Conservation (phyloP, 139 green algal genomes). For the Chlamydomonas sp. region DNA sequence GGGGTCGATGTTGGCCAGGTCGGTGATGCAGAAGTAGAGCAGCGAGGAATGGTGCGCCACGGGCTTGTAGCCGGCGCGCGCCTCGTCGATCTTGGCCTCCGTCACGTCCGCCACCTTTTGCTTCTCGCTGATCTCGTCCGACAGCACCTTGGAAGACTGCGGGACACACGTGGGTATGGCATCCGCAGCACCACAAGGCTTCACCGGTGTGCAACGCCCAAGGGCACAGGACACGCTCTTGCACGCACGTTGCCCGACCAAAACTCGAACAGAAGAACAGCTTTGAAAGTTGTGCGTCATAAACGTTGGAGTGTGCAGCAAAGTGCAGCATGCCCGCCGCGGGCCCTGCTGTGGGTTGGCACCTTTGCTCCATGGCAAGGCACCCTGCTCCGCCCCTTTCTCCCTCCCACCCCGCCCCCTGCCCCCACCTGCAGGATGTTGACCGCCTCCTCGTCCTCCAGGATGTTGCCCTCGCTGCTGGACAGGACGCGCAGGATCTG, state of each 20-base stretch:
- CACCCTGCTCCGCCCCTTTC: too few species aligned
- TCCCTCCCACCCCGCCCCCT: too few species aligned
- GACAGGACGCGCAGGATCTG: conserved; percentile 84
- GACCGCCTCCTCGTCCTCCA: conserved; percentile 85
- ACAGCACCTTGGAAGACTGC: conserved; percentile 71
- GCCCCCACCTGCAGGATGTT: conserved; percentile 68
- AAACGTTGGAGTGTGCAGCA: too few species aligned
- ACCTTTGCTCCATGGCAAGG: too few species aligned
- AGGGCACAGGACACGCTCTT: too few species aligned
- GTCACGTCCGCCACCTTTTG: conserved; percentile 84
- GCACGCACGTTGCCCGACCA: too few species aligned
- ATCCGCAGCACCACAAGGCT: too few species aligned
- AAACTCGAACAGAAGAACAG: too few species aligned
- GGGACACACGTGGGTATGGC: background rate
- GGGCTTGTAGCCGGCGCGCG: conserved; percentile 74
- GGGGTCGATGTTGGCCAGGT: conserved; percentile 75
- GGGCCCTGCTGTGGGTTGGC: too few species aligned
- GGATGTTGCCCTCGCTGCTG: conserved; percentile 82
- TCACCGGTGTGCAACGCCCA: too few species aligned
- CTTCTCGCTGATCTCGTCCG: conserved; percentile 82
- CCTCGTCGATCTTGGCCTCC: conserved; percentile 84
- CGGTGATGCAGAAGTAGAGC: conserved; percentile 81
- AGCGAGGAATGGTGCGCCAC: conserved; percentile 71
- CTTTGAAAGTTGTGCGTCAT: too few species aligned
- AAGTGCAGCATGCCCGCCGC: too few species aligned